These are phyloP conservation scores for Salix arbutifolia DNA, from an alignment of 345 rosid genomes.

Conservation along the genomic window DNA sequence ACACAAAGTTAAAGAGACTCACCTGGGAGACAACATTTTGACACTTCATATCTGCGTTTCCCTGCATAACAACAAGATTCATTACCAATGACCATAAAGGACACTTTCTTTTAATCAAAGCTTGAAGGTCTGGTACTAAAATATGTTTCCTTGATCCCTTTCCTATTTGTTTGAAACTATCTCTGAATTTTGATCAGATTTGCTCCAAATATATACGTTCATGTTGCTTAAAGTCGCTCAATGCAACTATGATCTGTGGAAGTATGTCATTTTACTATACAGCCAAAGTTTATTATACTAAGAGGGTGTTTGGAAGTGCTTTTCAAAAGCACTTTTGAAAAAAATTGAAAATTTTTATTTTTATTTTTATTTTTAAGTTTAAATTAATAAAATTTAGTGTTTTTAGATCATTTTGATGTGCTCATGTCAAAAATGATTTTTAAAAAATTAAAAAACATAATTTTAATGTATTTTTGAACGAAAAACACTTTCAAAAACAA, in stretches of 20 bases:
- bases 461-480: no score
- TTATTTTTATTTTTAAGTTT: no score
- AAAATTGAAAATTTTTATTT: no score
- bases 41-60: constrained; percentile 13
- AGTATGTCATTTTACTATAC: neutral
- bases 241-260: neutral
- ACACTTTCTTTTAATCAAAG: neutral
- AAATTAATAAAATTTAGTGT: no score
- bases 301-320: no score
- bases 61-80: constrained; percentile 16
- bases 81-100: neutral
- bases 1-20: neutral
- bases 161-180: no score
- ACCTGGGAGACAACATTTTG: constrained; percentile 16
- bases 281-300: neutral
- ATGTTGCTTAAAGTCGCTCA: neutral
- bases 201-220: neutral
- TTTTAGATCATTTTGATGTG: no score
- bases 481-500: no score
- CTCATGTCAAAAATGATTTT: no score
- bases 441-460: no score
- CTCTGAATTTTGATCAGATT: neutral
- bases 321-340: no score
- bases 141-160: neutral
- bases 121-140: neutral